Evolutionary conservation across 441 rosid species (phyloP).

Genomic region (Lepidium campestre): DNA sequence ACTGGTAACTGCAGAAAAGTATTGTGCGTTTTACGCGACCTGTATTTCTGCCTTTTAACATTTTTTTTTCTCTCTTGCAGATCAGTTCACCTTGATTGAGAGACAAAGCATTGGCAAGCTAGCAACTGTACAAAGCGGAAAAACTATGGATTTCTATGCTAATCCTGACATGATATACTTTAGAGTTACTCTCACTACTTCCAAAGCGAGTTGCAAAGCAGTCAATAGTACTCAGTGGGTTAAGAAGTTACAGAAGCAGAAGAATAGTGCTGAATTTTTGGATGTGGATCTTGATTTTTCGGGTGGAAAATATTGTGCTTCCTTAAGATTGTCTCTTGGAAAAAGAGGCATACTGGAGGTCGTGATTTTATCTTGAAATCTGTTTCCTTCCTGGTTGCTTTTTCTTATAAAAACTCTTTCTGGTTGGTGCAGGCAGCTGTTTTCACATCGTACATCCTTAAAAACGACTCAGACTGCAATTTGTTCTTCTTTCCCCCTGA

Average conservation of each 20-base stretch:
- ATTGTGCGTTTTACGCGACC: conserved; percentile 13
- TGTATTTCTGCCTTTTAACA: conserved; percentile 17
- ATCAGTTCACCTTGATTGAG: conserved; percentile 31
- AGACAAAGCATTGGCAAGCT: conserved; percentile 56
- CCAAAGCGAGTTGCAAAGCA: conserved; percentile 69
- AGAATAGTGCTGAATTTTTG: conserved; percentile 46
- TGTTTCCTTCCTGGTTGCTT: conserved; percentile 19
- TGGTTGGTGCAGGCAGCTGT: conserved; percentile 67
- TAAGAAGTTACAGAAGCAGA: conserved; percentile 67
- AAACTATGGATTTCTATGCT: conserved; percentile 74
- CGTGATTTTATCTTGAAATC: conserved; percentile 18
- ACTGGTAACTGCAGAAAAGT: conserved; percentile 50
- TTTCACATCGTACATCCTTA: conserved; percentile 68
- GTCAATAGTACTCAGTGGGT: conserved; percentile 88
- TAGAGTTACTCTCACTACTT: conserved; percentile 58
- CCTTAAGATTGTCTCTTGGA: conserved; percentile 82
- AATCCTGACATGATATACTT: conserved; percentile 74
- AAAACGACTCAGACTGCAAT: conserved; percentile 66
- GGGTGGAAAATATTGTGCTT: conserved; percentile 77
- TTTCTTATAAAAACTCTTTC: not conserved
- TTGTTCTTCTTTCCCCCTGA: conserved; percentile 50
- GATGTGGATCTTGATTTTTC: conserved; percentile 85
- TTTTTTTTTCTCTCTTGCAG: conserved; percentile 48
- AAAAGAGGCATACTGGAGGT: conserved; percentile 90
- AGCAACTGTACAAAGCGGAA: conserved; percentile 71